Base-by-base conservation (phyloP, 441 rosid species). In the Brassica balearica region DNA sequence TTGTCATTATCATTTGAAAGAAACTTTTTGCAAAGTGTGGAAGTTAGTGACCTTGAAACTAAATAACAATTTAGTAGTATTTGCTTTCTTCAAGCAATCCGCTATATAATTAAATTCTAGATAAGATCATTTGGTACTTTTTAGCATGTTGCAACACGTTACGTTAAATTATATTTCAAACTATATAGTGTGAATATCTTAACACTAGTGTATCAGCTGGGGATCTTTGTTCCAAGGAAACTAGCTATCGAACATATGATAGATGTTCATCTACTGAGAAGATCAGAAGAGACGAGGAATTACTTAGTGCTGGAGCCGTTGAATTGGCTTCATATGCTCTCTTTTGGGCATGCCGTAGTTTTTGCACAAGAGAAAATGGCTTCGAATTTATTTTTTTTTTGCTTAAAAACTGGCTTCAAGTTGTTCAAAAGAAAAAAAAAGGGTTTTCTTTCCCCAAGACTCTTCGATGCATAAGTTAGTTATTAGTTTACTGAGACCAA, bases 31-130 rank as follows among this genome's bases (percentile, higher is more conserved):
- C 8, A 65, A 22, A 2, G 6, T 41, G 60, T 75, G 48, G n/a
- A 75, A 41, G 59, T 67, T 67, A 25, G 67, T 41, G 61, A 58
- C 38, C 36, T 23, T 74, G n/a, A 25, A 67, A 41, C 65, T 65
- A 32, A 55, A 64, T 46, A 46, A 12, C 14, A 46, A 46, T 46
- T 46, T 46, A 46, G 53, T 46, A 46, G 53, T 46, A 46, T 51
- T 53, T 53, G 59, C 66, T 27, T 62, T 62, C 41, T 27, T 27
- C 66, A 62, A 62, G 66, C 66, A 62, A 62, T 61, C 65, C 12
- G 5, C 17, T 61, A 25, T 25, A 61, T 59, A 58, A 20, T 58
- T 58, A 20, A 15, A 8, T 9, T 17, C 61, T 56, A 56, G 23
- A 56, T 56, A 8, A 12, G 46, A 6, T 29, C 34, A 12, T n/a